Evolutionary conservation across 2,329 filamentous ascomycete genomes (phyloP).

Genomic region (Aspergillus eucalypticola): DNA sequence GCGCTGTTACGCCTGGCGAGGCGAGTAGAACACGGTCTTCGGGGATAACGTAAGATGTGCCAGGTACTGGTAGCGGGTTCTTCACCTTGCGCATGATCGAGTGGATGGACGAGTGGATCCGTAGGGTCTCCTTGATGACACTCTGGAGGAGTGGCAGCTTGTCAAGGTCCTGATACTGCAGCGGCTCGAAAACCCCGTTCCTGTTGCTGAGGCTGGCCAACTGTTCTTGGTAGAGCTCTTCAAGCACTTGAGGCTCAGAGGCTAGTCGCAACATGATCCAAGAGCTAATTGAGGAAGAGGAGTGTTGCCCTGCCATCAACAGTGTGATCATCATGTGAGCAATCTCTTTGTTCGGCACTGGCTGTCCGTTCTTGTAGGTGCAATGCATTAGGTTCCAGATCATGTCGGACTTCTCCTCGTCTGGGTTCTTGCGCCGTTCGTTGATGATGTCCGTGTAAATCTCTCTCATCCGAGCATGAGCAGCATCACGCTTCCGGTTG

Average conservation of each 20-base stretch:
- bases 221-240: conserved; percentile 71
- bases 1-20: conserved; percentile 69
- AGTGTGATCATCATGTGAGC: conserved; percentile 86
- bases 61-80: conserved; percentile 59
- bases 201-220: conserved; percentile 49
- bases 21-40: conserved; percentile 76
- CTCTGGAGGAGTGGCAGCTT: conserved; percentile 63
- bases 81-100: conserved; percentile 73
- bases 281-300: conserved; percentile 72
- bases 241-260: conserved; percentile 66
- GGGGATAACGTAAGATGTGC: conserved; percentile 69
- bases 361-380: conserved; percentile 70
- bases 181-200: conserved; percentile 49
- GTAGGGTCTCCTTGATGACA: conserved; percentile 71
- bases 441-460: conserved; percentile 73
- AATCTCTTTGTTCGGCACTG: conserved; percentile 72
- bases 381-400: conserved; percentile 78
- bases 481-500: conserved; percentile 70
- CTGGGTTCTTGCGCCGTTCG: conserved; percentile 54
- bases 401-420: conserved; percentile 61
- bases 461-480: conserved; percentile 68
- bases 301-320: conserved; percentile 82
- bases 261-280: conserved; percentile 78
- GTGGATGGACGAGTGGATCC: conserved; percentile 71
- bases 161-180: conserved; percentile 62